Conservation (phyloP, 2,329 filamentous ascomycete species). For the Chaetomium sp. region DNA sequence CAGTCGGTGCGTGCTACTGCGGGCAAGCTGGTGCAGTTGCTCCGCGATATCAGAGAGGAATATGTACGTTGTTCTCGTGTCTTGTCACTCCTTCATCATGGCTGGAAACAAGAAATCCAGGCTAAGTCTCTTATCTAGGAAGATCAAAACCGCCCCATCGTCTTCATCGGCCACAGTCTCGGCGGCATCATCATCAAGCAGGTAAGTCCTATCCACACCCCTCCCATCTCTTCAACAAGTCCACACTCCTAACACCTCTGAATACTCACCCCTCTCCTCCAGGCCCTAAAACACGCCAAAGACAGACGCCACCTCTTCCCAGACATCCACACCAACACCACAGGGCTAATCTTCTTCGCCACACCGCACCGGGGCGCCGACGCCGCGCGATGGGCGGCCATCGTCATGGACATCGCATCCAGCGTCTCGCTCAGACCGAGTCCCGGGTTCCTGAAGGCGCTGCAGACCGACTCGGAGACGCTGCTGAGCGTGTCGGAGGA, state of each 20-base stretch:
- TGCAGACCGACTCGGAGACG: constrained; percentile 5
- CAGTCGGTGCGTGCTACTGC: not conserved
- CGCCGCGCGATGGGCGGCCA: not conserved
- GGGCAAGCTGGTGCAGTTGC: not conserved
- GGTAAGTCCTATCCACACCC: not conserved
- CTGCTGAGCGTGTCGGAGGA: constrained; percentile 13
- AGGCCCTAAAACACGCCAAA: not conserved
- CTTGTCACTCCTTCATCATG: too few relatives aligned
- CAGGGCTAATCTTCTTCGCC: constrained; percentile 16
- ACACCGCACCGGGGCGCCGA: constrained; percentile 16
- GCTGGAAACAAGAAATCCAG: too few relatives aligned
- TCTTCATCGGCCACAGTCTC: constrained; percentile 16
- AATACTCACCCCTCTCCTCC: not conserved
- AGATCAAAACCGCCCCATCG: constrained; percentile 7
- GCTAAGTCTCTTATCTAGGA: not conserved
- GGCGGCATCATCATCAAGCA: constrained; percentile 19
- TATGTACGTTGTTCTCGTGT: not conserved
- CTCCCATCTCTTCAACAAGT: not conserved
- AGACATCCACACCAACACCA: constrained; percentile 1
- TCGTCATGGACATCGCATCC: not conserved
- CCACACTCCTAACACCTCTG: not conserved
- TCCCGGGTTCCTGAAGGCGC: not conserved
- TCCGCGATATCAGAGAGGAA: not conserved
- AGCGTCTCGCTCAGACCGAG: not conserved
- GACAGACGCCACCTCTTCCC: not conserved